These are phyloP conservation scores for Colletotrichum karsti DNA, from an alignment of 2,329 filamentous ascomycete species.

Conservation along the genomic window DNA sequence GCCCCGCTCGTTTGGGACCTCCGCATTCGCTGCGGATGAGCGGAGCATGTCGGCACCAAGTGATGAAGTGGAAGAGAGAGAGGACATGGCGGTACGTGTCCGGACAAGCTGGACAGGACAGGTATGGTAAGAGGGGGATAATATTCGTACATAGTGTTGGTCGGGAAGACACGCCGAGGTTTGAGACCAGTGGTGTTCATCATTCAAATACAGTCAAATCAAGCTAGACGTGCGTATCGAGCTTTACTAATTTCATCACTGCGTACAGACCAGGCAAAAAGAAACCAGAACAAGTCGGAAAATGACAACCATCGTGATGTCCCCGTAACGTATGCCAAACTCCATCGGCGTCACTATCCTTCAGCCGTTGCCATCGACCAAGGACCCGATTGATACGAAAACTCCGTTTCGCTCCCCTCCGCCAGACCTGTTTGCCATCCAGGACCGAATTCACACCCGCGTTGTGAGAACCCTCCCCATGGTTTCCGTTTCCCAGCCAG, in stretches of 20 bases:
- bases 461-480: background rate
- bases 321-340: constrained; percentile 3
- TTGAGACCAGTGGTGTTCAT: background rate
- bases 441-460: constrained; percentile 4
- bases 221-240: too few species aligned
- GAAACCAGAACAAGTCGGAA: background rate
- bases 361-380: constrained; percentile 2
- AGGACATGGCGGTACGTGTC: too few species aligned
- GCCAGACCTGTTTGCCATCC: constrained; percentile 21
- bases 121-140: too few species aligned
- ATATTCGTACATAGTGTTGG: too few species aligned
- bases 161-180: too few species aligned
- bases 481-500: constrained; percentile 22
- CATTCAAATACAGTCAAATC: background rate
- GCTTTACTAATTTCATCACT: constrained; percentile 17
- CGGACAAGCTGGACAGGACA: too few species aligned
- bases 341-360: background rate
- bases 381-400: background rate
- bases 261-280: constrained; percentile 4
- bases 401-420: background rate
- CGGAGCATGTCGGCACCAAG: background rate
- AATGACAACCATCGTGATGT: background rate
- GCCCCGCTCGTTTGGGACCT: background rate
- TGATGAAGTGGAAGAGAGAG: too few species aligned
- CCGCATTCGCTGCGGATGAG: background rate